Evolutionary conservation across 2,329 filamentous ascomycete genomes (phyloP).

Genomic region (Aspergillus neotritici): DNA sequence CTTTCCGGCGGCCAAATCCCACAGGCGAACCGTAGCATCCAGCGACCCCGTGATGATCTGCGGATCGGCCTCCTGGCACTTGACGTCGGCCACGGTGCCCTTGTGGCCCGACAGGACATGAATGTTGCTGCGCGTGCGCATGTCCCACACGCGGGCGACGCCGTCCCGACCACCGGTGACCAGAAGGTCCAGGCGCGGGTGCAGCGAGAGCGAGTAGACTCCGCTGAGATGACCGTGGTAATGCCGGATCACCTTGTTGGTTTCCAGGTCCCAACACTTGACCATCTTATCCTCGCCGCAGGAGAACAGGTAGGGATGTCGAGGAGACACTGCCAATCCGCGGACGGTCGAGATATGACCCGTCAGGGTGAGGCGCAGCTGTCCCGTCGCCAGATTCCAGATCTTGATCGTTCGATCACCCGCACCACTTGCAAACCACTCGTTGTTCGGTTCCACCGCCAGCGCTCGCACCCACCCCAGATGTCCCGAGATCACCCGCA

Average conservation of each 20-base stretch:
- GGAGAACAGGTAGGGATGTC: slow-evolving; percentile 95
- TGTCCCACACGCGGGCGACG: slow-evolving; percentile 94
- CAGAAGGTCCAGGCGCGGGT: slow-evolving; percentile 89
- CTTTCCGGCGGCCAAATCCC: slow-evolving; percentile 95
- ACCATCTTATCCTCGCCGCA: slow-evolving; percentile 99
- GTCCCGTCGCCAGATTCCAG: slow-evolving; percentile 88
- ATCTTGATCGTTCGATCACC: slow-evolving; percentile 98
- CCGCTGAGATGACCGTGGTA: slow-evolving; percentile 96
- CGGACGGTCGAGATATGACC: slow-evolving; percentile 92
- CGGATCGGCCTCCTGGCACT: slow-evolving; percentile 92
- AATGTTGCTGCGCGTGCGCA: slow-evolving; percentile 92
- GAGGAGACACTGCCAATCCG: slow-evolving; percentile 82
- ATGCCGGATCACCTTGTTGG: slow-evolving; percentile 97
- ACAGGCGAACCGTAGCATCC: slow-evolving; percentile 83
- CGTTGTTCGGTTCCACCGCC: slow-evolving; percentile 90
- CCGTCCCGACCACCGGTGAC: slow-evolving; percentile 93
- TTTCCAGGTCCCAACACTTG: slow-evolving; percentile 98
- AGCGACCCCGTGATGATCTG: slow-evolving; percentile 92
- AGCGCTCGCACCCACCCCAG: slow-evolving; percentile 88
- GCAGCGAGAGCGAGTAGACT: slow-evolving; percentile 88
- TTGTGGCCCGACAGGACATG: slow-evolving; percentile 91
- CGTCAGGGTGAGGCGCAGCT: slow-evolving; percentile 77
- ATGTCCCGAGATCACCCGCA: slow-evolving; percentile 95
- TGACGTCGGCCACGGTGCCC: slow-evolving; percentile 78
- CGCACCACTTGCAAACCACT: slow-evolving; percentile 95